Base-by-base conservation (phyloP, 257 asterid species). In the Solanum medicagineum region DNA sequence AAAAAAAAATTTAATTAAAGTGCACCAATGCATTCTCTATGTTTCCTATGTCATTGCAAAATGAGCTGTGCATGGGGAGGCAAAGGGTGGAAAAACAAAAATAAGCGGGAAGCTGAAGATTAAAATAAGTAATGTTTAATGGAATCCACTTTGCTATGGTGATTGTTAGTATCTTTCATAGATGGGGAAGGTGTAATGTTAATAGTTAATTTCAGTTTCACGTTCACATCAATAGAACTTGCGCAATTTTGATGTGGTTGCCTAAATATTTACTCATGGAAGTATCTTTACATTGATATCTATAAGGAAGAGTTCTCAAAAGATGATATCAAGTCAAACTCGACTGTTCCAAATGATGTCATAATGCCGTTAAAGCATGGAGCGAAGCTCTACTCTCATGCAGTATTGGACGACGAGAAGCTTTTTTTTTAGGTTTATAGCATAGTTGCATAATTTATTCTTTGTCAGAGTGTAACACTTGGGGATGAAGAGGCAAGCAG, bases 401-500 rank as follows among this genome's bases (percentile, higher is more conserved):
- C 83, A 77, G 63, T 51, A 77, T 51, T 77, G 24, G 47, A 9
- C 1, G 10, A 15, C 57, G 26, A 54, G 62, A 74, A 75, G 62
- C 16, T 77, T 22, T 24, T 14, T 32, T 29, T 66, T 66, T 6
- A 77, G 83, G 63, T 79, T 79, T 59, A 12, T 36, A 80, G 74
- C 53, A 80, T 20, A 60, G 53, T 60, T 26, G 79, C 45, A 75
- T 47, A 20, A 79, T 6, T 44, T 22, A n/a, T 83, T 85, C 86
- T 86, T 88, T 90, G 83, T 63, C 93, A 96, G 99, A 96, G 98
- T 85, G 99, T 96, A 85, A 96, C 99, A 9, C 87, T 96, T 81
- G 99, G 98, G 26, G 99, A 96, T 92, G 99, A 96, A 92, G 98
- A 96, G 91, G 99, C 99, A 77, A 95, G 94, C 89, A 91, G 99